Conservation (phyloP, 116 monocot species). For the Trichopus zeylanicus region DNA sequence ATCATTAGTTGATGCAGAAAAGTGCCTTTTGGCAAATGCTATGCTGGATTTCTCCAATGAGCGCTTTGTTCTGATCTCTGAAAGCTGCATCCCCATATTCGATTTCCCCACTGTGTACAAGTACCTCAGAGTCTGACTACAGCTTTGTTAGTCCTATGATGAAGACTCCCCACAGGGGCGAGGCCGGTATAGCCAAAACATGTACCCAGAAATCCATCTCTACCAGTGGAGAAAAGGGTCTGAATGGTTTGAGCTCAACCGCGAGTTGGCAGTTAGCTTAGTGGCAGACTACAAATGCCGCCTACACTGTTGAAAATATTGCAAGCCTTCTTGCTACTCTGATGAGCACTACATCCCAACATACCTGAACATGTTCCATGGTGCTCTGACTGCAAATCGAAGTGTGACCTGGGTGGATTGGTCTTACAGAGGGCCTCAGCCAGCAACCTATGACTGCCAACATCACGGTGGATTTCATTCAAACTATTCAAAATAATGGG, state of each 20-base stretch:
- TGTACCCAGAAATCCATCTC: slow-evolving; percentile 32
- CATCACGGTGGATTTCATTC: slow-evolving; percentile 23
- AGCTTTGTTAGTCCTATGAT: slow-evolving; percentile 45
- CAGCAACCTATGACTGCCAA: slow-evolving; percentile 21
- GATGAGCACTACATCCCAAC: too few species aligned
- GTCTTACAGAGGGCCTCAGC: slow-evolving; percentile 46
- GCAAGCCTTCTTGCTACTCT: slow-evolving; percentile 53
- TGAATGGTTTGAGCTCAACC: too few species aligned
- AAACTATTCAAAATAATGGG: slow-evolving; percentile 20
- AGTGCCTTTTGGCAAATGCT: slow-evolving; percentile 51
- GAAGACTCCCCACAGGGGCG: slow-evolving; percentile 30
- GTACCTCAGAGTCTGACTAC: slow-evolving; percentile 33
- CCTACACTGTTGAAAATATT: slow-evolving; percentile 26
- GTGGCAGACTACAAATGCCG: slow-evolving; percentile 40
- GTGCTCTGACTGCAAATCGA: slow-evolving; percentile 42
- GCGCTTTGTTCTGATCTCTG: background rate
- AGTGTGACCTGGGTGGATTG: slow-evolving; percentile 58
- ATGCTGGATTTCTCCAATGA: slow-evolving; percentile 56
- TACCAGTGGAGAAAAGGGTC: slow-evolving; percentile 47
- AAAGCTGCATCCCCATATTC: too few species aligned
- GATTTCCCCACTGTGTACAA: slow-evolving; percentile 14
- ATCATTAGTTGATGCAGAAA: slow-evolving; percentile 49
- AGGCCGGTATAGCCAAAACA: slow-evolving; percentile 35
- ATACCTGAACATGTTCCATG: too few species aligned
- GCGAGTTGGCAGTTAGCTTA: slow-evolving; percentile 22